These are phyloP conservation scores for Rubia tinctorum DNA, from an alignment of 305 asterid genomes.

Conservation along the genomic window DNA sequence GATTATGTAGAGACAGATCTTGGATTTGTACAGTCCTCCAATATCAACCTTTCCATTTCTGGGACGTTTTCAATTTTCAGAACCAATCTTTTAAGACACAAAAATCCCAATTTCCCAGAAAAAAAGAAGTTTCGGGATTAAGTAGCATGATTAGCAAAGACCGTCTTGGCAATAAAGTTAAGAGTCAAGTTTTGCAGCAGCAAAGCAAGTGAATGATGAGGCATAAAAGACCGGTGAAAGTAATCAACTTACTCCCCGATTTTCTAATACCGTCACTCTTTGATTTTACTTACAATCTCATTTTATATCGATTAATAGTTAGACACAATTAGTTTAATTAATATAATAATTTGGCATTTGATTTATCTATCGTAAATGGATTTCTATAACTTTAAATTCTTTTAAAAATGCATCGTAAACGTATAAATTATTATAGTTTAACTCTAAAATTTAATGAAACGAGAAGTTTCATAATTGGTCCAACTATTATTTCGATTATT, in stretches of 20 bases:
- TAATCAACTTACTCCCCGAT: neutral
- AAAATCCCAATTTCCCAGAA: slow-evolving; percentile 15
- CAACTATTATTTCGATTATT: too few species aligned
- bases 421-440: too few species aligned
- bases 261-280: too few species aligned
- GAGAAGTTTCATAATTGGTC: too few species aligned
- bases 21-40: neutral
- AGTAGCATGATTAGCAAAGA: slow-evolving; percentile 1
- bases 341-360: too few species aligned
- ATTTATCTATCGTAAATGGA: too few species aligned
- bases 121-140: neutral
- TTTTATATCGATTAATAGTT: too few species aligned
- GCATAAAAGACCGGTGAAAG: neutral
- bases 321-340: too few species aligned
- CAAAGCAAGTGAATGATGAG: neutral
- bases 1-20: neutral
- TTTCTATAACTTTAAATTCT: too few species aligned
- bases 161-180: neutral
- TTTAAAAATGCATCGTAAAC: too few species aligned
- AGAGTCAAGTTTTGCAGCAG: slow-evolving; percentile 21
- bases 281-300: too few species aligned
- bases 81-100: neutral
- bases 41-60: slow-evolving; percentile 1
- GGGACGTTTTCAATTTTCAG: neutral
- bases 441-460: too few species aligned